phyloP scores from a whole-genome alignment of 2,329 filamentous ascomycete genomes.

The Aspergillus pseudoterreus region DNA sequence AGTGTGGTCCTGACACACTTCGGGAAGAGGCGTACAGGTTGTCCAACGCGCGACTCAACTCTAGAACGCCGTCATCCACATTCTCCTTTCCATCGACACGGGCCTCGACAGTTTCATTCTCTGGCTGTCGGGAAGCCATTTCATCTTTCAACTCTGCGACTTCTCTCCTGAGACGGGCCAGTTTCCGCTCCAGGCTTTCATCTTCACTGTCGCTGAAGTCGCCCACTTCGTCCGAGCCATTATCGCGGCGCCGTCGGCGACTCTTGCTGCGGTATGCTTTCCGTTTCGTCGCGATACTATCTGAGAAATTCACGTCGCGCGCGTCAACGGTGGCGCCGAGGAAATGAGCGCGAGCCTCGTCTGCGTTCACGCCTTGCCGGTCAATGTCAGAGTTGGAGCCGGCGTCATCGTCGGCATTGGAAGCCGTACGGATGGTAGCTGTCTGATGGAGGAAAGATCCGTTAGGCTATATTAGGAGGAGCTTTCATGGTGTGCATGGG shows the following conservation, averaged over 20 bases:
- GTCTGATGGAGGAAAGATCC: slow-evolving; percentile 51
- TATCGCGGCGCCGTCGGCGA: slow-evolving; percentile 51
- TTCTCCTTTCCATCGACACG: slow-evolving; percentile 40
- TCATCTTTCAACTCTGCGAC: slow-evolving; percentile 67
- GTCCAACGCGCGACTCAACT: slow-evolving; percentile 69
- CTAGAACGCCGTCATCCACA: slow-evolving; percentile 57
- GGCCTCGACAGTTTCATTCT: slow-evolving; percentile 51
- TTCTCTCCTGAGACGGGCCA: slow-evolving; percentile 79
- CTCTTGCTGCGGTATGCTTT: slow-evolving; percentile 78
- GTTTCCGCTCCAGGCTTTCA: slow-evolving; percentile 71
- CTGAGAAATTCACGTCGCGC: slow-evolving; percentile 79
- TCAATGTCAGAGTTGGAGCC: slow-evolving; percentile 61
- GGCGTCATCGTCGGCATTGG: slow-evolving; percentile 56
- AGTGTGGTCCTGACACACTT: slow-evolving; percentile 21
- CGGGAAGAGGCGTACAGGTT: slow-evolving; percentile 49
- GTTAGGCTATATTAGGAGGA: slow-evolving; percentile 21
- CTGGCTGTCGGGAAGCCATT: slow-evolving; percentile 41
- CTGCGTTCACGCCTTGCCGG: slow-evolving; percentile 69
- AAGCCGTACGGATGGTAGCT: slow-evolving; percentile 54
- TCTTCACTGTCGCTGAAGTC: slow-evolving; percentile 77
- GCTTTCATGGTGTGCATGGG: background rate
- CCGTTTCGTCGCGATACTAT: slow-evolving; percentile 76
- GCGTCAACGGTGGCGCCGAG: slow-evolving; percentile 72
- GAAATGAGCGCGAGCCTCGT: slow-evolving; percentile 78
- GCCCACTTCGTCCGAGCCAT: slow-evolving; percentile 59